Evolutionary conservation across 23 red algal species (phyloP).

Genomic region (Gracilaria vermiculophylla): DNA sequence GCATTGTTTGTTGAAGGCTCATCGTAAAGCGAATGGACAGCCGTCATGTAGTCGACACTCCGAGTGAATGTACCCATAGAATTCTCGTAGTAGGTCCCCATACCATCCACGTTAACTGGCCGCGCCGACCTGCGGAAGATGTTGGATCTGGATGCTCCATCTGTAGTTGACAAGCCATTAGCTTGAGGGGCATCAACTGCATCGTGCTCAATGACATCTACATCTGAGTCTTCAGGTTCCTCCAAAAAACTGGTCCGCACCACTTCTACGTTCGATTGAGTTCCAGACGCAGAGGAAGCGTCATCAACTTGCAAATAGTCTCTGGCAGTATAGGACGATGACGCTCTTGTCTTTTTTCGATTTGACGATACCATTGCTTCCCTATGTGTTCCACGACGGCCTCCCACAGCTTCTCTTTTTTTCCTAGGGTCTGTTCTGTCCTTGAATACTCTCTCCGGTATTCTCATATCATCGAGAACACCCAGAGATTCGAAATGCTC

Average conservation of each 20-base stretch:
- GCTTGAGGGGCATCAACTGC: background rate
- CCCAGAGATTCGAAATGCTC: conserved; percentile 31
- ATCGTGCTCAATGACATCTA: conserved; percentile 7
- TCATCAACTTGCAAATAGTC: background rate
- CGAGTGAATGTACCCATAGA: conserved; percentile 19
- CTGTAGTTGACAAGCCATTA: too few relatives aligned
- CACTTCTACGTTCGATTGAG: background rate
- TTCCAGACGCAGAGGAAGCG: background rate
- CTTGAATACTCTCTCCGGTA: background rate
- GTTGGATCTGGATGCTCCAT: background rate
- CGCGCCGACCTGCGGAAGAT: background rate
- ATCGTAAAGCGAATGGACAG: conserved; percentile 45
- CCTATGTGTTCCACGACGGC: background rate
- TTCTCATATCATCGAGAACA: background rate
- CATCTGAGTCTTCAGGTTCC: background rate
- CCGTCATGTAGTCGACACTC: conserved; percentile 52
- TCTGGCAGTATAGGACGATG: conserved; percentile 28
- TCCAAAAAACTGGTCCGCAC: background rate
- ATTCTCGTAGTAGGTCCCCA: conserved; percentile 58
- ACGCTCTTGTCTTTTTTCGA: background rate
- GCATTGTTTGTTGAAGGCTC: conserved; percentile 15
- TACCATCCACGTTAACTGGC: conserved; percentile 17
- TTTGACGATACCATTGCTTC: background rate
- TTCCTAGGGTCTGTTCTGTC: background rate
- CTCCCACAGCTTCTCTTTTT: background rate